Evolutionary conservation across 352 stramenopile species (phyloP).

Genomic region (Globisporangium lucens): DNA sequence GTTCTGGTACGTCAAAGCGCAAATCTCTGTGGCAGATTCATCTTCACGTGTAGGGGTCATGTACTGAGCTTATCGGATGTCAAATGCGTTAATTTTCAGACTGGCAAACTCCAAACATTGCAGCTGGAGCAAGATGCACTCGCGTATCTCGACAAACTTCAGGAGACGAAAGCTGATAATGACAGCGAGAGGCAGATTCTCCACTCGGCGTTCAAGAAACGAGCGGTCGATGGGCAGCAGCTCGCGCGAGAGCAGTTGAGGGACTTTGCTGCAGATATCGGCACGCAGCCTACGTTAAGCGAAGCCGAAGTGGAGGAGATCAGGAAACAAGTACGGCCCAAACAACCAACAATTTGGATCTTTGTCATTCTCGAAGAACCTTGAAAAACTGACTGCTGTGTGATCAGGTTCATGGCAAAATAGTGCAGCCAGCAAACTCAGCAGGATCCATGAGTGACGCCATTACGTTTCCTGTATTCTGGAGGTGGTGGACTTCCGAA

Average conservation of each 20-base stretch:
- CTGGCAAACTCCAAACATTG: conserved; percentile 35
- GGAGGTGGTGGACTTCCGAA: conserved; percentile 61
- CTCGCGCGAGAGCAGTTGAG: conserved; percentile 34
- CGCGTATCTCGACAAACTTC: conserved; percentile 24
- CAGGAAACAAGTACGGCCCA: conserved; percentile 31
- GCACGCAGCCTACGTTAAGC: conserved; percentile 25
- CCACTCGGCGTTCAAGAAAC: conserved; percentile 31
- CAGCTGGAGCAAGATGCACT: conserved; percentile 30
- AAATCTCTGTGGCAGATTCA: neutral
- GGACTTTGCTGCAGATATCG: conserved; percentile 31
- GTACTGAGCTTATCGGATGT: neutral
- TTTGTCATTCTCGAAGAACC: neutral
- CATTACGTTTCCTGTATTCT: conserved; percentile 39
- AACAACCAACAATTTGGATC: too few species aligned
- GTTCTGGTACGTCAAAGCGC: conserved; percentile 26
- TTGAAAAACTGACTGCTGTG: neutral
- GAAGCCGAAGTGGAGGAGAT: conserved; percentile 50
- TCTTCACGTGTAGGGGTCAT: neutral
- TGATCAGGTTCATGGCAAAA: conserved; percentile 6
- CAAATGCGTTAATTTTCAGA: conserved; percentile 20
- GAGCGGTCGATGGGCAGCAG: conserved; percentile 11
- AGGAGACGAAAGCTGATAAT: conserved; percentile 13
- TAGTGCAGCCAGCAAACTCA: neutral
- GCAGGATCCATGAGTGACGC: neutral
- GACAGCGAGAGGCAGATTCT: conserved; percentile 35